Evolutionary conservation across 306 rosid species (phyloP), one percentile per base, ranked within the genome.

Genomic region (Oemleria cerasiformis): DNA sequence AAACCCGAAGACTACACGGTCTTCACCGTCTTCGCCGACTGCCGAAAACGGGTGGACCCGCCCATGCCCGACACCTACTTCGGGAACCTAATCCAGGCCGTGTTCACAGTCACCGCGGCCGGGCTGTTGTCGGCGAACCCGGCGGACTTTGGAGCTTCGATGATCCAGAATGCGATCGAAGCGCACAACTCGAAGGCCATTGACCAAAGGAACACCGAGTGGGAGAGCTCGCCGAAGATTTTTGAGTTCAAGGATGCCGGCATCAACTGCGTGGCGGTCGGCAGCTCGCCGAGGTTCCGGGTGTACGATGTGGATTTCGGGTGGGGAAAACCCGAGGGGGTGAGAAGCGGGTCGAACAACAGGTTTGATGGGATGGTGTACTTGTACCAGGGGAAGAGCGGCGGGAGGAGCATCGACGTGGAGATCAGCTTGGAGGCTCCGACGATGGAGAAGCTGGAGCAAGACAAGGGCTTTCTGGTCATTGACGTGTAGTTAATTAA

Each of bases 261-360:
- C n/a, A 81, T 85, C 68, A 94, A 94, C 79, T 86, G 95, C 70
- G 99, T 94, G 80, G 95, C 96, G 0, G 88, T 91, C 1, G 99
- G 99, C 55, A 94, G 99, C 84, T 91, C 99, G 42, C 99, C 99
- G 13, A 82, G 99, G 86, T 94, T 94, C 57, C 89, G 81, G 83
- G 97, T 94, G 30, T 94, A 94, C 72, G 95, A 89, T 25, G 92
- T 94, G 60, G 97, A 91, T 75, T 94, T 91, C 77, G 99, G 99
- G 53, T 94, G 84, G 83, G 99, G 95, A 8, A 79, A 82, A 61
- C 95, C 99, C 8, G 96, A 87, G 78, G 81, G 72, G 34, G 99
- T 94, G 83, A 86, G 96, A 39, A 91, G 99, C 77, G 99, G 99
- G 1, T 78, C 90, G 8, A 94, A 94, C 41, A 94, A 94, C 54